Evolutionary conservation across 345 rosid genomes (phyloP), one percentile per base, ranked within the genome.

Genomic region (Physaria fendleri): DNA sequence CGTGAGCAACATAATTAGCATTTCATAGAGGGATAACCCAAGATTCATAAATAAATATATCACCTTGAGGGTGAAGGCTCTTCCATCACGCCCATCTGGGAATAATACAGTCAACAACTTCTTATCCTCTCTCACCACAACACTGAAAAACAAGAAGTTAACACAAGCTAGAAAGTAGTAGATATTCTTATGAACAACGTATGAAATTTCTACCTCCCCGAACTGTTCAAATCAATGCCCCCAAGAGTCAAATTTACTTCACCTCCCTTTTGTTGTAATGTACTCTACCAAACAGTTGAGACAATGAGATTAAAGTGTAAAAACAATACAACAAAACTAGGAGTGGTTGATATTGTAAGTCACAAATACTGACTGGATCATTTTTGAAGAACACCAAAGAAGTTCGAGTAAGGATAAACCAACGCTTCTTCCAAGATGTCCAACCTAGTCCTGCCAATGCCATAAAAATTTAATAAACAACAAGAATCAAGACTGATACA

Each of bases 31-130:
- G 47, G 41, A 70, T 56, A 47, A 56, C 20, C 28, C 16, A 43
- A 18, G 28, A 43, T 16, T 28, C 49, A 54, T 29, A 62, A 7
- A 14, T 33, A 47, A 11, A 39, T 45, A 17, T 48, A 33, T 65
- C 75, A 88, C 98, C 99, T 92, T 92, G 59, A 92, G 94, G 55
- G 99, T 92, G 74, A 92, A 92, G 32, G 97, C 99, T 75, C 99
- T 84, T 42, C 99, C 99, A 78, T 88, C 99, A 48, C 99, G 86
- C 61, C 99, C 99, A 76, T 92, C 99, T 69, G 99, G 97, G 74
- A 92, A 92, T 64, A 92, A 71, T 33, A 92, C 97, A 56, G 99
- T 92, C 76, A 92, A 71, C 64, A 92, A 72, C 69, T 88, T 92
- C 65, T 92, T 92, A 72, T 92, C 97, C 66, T 92, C 99, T 77